Base-by-base conservation (phyloP, 331 rosid species). In the Malus hybrid region DNA sequence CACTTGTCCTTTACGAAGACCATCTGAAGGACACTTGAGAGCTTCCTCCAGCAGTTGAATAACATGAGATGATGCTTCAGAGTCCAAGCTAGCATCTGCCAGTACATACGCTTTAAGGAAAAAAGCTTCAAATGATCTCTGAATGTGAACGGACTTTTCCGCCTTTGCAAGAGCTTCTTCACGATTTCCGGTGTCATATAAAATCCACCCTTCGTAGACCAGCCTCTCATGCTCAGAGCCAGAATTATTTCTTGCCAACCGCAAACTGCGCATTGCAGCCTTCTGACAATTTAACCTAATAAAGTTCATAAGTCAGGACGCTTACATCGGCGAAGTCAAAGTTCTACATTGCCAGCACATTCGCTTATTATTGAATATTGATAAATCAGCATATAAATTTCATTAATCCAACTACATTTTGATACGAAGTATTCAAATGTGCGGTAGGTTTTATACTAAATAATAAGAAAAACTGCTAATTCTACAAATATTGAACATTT, bases 1-100 rank as follows among this genome's bases (percentile, higher is more conserved):
- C 76, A 93, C 97, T 83, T 93, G 97, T 80, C 97, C 97, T 84
- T 93, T 93, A 66, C 97, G 91, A 61, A 93, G 96, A 33, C 93
- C 96, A 31, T 93, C 97, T 10, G 97, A 93, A 77, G 96, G 96
- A 75, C 97, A 93, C 76, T 80, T 86, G 55, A 90, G 94, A 75
- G 97, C 96, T 72, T 93, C 96, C 81, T 90, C 81, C 12, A 93
- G 90, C 79, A 87, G 86, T 57, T 88, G 83, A 79, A 90, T 75
- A 34, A 90, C 96, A 62, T 79, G 72, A 16, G 91, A 79, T 54
- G 93, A 88, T 61, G 97, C 83, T 76, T 88, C 79, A 10, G 84
- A 70, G 81, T 90, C 90, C 67, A 89, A 81, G 76, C 66, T 87
- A 48, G 87, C 39, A 83, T 93, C 97, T 22, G 97, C 96, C 79